Conservation (phyloP, 2,329 filamentous ascomycete species). For the Elsinoe perseae region DNA sequence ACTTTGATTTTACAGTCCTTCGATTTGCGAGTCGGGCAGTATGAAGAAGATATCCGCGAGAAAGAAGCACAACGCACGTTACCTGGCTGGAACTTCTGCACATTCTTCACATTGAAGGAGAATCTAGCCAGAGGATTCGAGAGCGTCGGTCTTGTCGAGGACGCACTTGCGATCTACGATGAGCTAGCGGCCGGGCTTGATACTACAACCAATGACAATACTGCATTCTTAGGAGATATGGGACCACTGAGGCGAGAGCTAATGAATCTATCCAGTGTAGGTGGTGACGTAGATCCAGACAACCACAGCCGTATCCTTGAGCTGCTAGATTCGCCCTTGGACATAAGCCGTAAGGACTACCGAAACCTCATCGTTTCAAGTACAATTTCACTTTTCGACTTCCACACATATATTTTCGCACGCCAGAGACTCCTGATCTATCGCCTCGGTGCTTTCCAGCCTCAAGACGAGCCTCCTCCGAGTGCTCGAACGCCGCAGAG, state of each 20-base stretch:
- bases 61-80: constrained; percentile 79
- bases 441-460: constrained; percentile 62
- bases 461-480: constrained; percentile 19
- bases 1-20: constrained; percentile 80
- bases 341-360: constrained; percentile 61
- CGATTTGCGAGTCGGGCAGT: constrained; percentile 81
- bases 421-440: constrained; percentile 77
- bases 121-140: constrained; percentile 90
- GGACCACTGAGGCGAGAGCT: background rate
- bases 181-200: constrained; percentile 86
- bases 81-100: constrained; percentile 98
- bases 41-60: constrained; percentile 94
- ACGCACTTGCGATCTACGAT: constrained; percentile 90
- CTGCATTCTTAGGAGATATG: constrained; percentile 24
- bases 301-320: constrained; percentile 12
- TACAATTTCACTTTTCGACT: constrained; percentile 93
- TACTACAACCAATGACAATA: constrained; percentile 68
- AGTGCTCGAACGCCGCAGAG: constrained; percentile 5
- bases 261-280: background rate
- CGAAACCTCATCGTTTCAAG: constrained; percentile 87
- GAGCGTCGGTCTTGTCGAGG: constrained; percentile 89
- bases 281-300: background rate
- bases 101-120: constrained; percentile 96
- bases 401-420: constrained; percentile 86
- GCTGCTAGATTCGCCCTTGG: constrained; percentile 31